phyloP scores from a whole-genome alignment of 176 grass and related monocot genomes.

The Thinopyrum elongatum region DNA sequence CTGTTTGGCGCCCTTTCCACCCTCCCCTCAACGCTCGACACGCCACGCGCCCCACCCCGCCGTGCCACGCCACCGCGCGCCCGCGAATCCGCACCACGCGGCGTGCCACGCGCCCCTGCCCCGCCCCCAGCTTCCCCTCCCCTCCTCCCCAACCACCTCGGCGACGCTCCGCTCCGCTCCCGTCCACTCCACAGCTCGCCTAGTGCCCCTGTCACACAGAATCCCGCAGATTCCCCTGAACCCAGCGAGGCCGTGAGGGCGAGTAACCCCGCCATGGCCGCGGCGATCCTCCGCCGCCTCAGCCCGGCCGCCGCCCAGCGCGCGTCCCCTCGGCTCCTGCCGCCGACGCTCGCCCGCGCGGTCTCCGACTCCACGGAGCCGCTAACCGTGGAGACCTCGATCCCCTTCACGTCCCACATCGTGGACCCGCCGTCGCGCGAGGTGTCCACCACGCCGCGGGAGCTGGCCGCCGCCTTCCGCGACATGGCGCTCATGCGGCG shows the following conservation, averaged over 20 bases:
- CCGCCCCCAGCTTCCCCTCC: too few species aligned
- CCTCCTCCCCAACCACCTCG: background rate
- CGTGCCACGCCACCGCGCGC: background rate
- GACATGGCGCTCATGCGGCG: constrained; percentile 80
- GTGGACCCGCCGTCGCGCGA: constrained; percentile 50
- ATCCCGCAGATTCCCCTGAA: background rate
- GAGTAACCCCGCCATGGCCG: constrained; percentile 30
- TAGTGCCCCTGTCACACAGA: background rate
- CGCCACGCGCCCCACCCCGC: background rate
- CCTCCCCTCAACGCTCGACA: background rate
- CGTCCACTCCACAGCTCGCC: background rate
- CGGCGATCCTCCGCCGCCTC: constrained; percentile 51
- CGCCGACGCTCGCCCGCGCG: background rate
- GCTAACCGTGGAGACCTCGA: constrained; percentile 65
- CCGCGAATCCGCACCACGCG: background rate
- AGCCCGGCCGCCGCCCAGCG: background rate
- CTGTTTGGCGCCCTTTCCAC: too few species aligned
- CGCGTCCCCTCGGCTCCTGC: background rate
- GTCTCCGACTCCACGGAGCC: constrained; percentile 33
- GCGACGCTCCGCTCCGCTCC: background rate
- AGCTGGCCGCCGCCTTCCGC: constrained; percentile 62
- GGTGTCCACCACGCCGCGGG: constrained; percentile 20
- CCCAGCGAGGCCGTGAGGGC: background rate
- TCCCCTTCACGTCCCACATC: constrained; percentile 57
- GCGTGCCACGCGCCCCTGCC: background rate